A percentile compares a stretch with the other conserved stretches of the same genome.
Evolutionary conservation across 2,329 filamentous ascomycete species (phyloP).

Genomic region (Aspergillus aculeatus): DNA sequence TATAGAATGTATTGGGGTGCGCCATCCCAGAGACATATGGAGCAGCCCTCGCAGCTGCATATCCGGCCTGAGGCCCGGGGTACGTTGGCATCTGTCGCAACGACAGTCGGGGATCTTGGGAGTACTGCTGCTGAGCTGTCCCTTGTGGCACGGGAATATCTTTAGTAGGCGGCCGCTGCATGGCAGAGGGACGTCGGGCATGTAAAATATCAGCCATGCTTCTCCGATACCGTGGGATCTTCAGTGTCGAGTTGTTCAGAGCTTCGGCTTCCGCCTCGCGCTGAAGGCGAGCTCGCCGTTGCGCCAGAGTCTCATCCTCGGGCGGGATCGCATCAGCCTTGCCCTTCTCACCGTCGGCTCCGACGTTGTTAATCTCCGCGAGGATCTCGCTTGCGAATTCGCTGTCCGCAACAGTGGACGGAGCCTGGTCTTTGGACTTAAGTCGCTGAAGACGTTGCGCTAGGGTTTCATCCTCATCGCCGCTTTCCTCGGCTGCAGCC

Average conservation of each 20-base stretch:
- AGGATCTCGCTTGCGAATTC: conserved; percentile 48
- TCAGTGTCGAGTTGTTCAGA: conserved; percentile 22
- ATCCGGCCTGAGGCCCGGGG: conserved; percentile 20
- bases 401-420: conserved; percentile 33
- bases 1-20: conserved; percentile 29
- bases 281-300: conserved; percentile 47
- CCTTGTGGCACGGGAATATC: conserved; percentile 20
- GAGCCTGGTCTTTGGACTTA: conserved; percentile 29
- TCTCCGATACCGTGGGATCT: conserved; percentile 36
- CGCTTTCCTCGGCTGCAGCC: conserved; percentile 30
- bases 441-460: conserved; percentile 46
- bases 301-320: conserved; percentile 48
- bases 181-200: conserved; percentile 49
- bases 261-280: conserved; percentile 35
- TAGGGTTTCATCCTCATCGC: conserved; percentile 46
- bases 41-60: conserved; percentile 18
- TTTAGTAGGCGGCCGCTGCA: conserved; percentile 27
- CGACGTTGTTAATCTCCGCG: conserved; percentile 39
- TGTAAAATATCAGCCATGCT: conserved; percentile 53
- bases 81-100: conserved; percentile 30
- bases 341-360: conserved; percentile 24
- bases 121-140: conserved; percentile 15
- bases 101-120: conserved; percentile 29
- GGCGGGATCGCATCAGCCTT: conserved; percentile 21
- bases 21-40: conserved; percentile 27